These are phyloP conservation scores for Globisporangium abappressorium DNA, from an alignment of 352 stramenopile genomes.

Conservation along the genomic window DNA sequence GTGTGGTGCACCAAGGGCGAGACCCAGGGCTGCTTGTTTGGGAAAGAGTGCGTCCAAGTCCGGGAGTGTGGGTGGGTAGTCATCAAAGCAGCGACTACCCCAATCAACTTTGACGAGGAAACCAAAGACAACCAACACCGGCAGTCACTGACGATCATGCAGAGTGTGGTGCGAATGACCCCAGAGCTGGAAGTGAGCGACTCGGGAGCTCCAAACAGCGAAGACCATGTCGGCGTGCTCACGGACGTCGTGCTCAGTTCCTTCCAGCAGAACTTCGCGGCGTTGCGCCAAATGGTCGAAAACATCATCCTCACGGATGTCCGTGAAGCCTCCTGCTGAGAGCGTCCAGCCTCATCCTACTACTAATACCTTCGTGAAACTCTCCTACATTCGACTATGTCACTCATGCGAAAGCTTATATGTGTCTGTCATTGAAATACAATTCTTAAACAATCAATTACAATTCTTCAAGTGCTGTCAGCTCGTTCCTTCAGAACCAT, in stretches of 20 bases:
- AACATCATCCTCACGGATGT: background rate
- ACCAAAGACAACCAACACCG: background rate
- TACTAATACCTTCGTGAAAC: no score
- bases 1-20: slow-evolving; percentile 5
- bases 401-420: no score
- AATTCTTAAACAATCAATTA: no score
- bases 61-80: slow-evolving; percentile 9
- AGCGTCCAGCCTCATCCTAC: no score
- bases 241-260: slow-evolving; percentile 5
- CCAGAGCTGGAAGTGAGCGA: background rate
- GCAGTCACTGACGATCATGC: background rate
- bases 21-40: slow-evolving; percentile 1
- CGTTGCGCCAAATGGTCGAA: slow-evolving; percentile 13
- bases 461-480: no score
- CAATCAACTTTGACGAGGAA: background rate
- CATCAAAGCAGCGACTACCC: background rate
- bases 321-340: background rate
- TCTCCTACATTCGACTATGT: no score
- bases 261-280: slow-evolving; percentile 9
- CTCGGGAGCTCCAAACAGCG: background rate
- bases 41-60: background rate
- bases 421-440: no score
- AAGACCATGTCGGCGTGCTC: slow-evolving; percentile 5
- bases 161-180: slow-evolving; percentile 10
- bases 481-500: no score